These are phyloP conservation scores for Dictyostelium intermedium DNA, from an alignment of 78 protist species.

Conservation along the genomic window DNA sequence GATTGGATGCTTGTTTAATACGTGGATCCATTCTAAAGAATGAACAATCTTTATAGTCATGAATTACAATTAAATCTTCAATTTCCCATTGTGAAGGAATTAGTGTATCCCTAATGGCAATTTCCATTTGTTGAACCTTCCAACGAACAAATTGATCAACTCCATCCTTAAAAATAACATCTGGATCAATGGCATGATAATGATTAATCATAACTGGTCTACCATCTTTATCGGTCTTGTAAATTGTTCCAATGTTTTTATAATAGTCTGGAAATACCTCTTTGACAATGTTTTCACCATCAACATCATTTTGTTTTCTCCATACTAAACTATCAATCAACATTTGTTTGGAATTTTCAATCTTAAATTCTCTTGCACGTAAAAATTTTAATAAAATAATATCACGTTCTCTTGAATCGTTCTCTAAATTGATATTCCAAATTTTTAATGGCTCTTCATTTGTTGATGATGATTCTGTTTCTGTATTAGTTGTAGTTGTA, in stretches of 20 bases:
- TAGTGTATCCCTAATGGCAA: not conserved
- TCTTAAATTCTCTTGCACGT: conserved; percentile 58
- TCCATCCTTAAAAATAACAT: conserved; percentile 34
- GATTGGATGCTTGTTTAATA: not conserved
- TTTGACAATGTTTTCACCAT: not conserved
- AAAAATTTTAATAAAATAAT: conserved; percentile 47
- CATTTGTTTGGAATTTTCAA: conserved; percentile 22
- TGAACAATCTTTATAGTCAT: conserved; percentile 65
- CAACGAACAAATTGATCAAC: conserved; percentile 22
- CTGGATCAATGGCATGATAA: conserved; percentile 17
- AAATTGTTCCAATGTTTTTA: conserved; percentile 29
- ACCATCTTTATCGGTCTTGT: conserved; percentile 16
- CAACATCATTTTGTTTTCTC: conserved; percentile 41
- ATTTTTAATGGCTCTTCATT: not conserved
- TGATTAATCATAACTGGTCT: conserved; percentile 67
- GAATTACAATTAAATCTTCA: conserved; percentile 28
- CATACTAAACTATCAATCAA: not conserved
- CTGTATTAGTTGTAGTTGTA: not conserved
- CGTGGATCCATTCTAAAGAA: conserved; percentile 32
- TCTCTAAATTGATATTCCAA: conserved; percentile 27
- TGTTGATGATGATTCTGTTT: not conserved
- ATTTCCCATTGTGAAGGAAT: not conserved
- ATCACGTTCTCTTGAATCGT: conserved; percentile 6
- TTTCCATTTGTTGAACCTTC: conserved; percentile 68
- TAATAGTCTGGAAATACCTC: conserved; percentile 65